Conservation (phyloP, 805 yeast species). For the Teunomyces pallodes region DNA sequence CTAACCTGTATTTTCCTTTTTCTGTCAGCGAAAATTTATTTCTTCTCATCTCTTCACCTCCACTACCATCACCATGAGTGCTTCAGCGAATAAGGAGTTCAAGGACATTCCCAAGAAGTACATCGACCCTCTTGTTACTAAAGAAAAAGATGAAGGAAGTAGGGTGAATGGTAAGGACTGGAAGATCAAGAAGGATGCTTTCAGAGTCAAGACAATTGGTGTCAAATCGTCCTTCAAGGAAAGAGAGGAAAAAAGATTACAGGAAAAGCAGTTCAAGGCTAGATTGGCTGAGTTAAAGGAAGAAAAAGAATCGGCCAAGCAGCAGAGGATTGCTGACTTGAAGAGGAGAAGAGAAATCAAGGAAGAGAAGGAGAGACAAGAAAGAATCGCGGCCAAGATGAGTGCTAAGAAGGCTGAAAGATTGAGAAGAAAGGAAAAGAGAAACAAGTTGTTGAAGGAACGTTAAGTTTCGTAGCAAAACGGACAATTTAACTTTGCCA, state of each 20-base stretch:
- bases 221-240: slow-evolving; percentile 60
- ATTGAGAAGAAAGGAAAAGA: slow-evolving; percentile 85
- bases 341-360: slow-evolving; percentile 76
- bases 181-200: slow-evolving; percentile 68
- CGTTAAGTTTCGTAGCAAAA: slow-evolving; percentile 44
- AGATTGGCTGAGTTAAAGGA: slow-evolving; percentile 71
- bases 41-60: slow-evolving; percentile 5
- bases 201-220: slow-evolving; percentile 61
- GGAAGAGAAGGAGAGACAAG: slow-evolving; percentile 88
- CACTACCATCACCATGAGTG: slow-evolving; percentile 25
- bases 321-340: slow-evolving; percentile 50
- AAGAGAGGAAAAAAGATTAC: slow-evolving; percentile 62
- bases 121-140: slow-evolving; percentile 31
- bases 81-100: slow-evolving; percentile 24
- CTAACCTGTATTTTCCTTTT: slow-evolving; percentile 1
- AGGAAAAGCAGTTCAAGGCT: slow-evolving; percentile 64
- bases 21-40: not conserved
- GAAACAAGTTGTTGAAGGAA: slow-evolving; percentile 89
- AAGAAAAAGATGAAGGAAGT: slow-evolving; percentile 44
- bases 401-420: slow-evolving; percentile 90
- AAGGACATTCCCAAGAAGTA: slow-evolving; percentile 36
- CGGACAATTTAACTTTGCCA: not conserved
- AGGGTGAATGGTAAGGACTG: slow-evolving; percentile 68
- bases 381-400: slow-evolving; percentile 79
- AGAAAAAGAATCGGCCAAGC: slow-evolving; percentile 65